Conservation (phyloP, 257 asterid species). For the Avicennia marina region DNA sequence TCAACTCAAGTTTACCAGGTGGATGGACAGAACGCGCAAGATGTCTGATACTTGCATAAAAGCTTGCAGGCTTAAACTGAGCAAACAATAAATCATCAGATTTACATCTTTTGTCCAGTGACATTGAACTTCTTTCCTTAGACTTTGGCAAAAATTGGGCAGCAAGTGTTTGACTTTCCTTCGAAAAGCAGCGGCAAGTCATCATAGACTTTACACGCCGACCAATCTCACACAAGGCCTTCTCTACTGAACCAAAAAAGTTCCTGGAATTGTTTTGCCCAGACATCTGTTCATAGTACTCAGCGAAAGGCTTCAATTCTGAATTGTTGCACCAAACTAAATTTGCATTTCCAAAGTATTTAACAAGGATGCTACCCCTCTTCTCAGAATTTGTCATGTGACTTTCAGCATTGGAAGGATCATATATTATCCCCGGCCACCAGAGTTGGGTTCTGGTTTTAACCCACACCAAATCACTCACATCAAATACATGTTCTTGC, state of each 20-base stretch:
- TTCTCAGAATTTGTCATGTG: slow-evolving; percentile 22
- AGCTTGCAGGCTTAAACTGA: slow-evolving; percentile 45
- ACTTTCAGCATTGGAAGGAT: slow-evolving; percentile 31
- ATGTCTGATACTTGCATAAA: slow-evolving; percentile 34
- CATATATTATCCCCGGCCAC: slow-evolving; percentile 83
- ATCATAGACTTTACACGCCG: slow-evolving; percentile 47
- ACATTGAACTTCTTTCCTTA: background rate
- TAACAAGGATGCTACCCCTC: slow-evolving; percentile 39
- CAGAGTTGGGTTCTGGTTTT: slow-evolving; percentile 54
- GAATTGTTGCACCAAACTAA: slow-evolving; percentile 42
- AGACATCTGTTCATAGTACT: slow-evolving; percentile 48
- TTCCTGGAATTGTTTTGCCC: slow-evolving; percentile 36
- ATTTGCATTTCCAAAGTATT: slow-evolving; percentile 45
- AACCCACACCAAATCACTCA: slow-evolving; percentile 76
- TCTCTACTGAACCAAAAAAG: slow-evolving; percentile 58
- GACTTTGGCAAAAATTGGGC: background rate
- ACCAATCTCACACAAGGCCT: slow-evolving; percentile 56
- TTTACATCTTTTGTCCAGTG: slow-evolving; percentile 15
- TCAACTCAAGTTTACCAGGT: slow-evolving; percentile 43
- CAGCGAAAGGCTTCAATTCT: slow-evolving; percentile 62
- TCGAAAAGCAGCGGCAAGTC: slow-evolving; percentile 67
- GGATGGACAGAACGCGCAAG: slow-evolving; percentile 33
- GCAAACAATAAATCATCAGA: slow-evolving; percentile 28
- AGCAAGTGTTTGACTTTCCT: slow-evolving; percentile 23
- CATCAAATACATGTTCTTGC: slow-evolving; percentile 28